Evolutionary conservation across 148 eudicot species (phyloP).

Genomic region (Bassia scoparia): DNA sequence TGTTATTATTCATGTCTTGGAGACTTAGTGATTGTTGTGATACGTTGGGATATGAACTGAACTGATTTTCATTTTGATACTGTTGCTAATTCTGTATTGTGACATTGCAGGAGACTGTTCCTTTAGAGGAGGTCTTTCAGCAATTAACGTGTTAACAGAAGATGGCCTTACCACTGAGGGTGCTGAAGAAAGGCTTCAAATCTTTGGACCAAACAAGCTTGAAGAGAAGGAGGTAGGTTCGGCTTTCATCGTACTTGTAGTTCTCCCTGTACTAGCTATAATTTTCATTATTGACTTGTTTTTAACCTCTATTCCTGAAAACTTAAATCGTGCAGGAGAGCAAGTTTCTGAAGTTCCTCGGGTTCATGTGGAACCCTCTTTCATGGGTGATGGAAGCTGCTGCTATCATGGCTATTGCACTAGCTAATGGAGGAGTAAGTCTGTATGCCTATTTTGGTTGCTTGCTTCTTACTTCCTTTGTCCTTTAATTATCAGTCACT

Average conservation of each 20-base stretch:
- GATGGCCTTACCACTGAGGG: constrained; percentile 31
- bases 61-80: not conserved
- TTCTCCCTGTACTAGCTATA: not conserved
- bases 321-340: constrained; percentile 38
- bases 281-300: too few relatives aligned
- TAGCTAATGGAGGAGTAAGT: constrained; percentile 57
- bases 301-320: not conserved
- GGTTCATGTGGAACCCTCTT: constrained; percentile 61
- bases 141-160: constrained; percentile 27
- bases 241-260: not conserved
- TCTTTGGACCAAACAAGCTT: constrained; percentile 37
- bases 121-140: constrained; percentile 33
- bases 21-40: not conserved
- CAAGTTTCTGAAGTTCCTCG: constrained; percentile 43
- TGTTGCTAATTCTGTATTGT: not conserved
- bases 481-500: not conserved
- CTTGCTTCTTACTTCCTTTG: not conserved
- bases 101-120: constrained; percentile 27
- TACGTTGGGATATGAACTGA: not conserved
- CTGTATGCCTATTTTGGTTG: not conserved
- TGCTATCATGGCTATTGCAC: constrained; percentile 56
- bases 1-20: not conserved
- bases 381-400: constrained; percentile 68
- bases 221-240: constrained; percentile 35
- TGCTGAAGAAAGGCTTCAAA: constrained; percentile 27